Evolutionary conservation across 2,329 filamentous ascomycete genomes (phyloP).

Genomic region (Plectosphaerella sp.): DNA sequence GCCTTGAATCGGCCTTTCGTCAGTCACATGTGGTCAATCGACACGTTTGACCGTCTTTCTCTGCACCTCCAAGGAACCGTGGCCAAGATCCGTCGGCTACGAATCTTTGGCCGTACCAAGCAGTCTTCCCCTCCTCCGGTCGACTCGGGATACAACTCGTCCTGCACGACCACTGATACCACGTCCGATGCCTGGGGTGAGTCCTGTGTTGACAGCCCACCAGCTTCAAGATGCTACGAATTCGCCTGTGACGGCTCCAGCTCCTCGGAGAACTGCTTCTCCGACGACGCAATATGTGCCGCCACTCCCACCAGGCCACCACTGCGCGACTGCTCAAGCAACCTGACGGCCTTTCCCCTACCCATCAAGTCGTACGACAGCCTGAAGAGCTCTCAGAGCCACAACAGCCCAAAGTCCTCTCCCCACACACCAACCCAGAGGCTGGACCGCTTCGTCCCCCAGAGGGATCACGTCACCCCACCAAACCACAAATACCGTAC

Average conservation of each 20-base stretch:
- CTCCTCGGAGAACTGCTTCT: background rate
- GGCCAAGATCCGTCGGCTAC: background rate
- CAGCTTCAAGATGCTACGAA: background rate
- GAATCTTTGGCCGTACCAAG: too few relatives aligned
- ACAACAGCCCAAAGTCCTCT: background rate
- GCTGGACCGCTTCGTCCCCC: slow-evolving; percentile 49
- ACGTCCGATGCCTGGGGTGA: background rate
- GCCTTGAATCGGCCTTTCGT: too few relatives aligned
- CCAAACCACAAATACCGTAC: slow-evolving; percentile 32
- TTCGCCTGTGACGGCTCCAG: slow-evolving; percentile 8
- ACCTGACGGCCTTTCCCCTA: background rate
- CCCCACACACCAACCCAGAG: background rate
- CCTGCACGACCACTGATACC: slow-evolving; percentile 4
- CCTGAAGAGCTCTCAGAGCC: background rate
- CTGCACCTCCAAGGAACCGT: background rate
- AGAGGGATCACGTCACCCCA: slow-evolving; percentile 25
- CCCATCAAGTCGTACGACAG: background rate
- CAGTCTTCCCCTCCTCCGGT: background rate
- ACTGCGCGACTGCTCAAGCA: background rate
- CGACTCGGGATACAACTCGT: slow-evolving; percentile 13
- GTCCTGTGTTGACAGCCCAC: background rate
- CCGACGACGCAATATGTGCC: background rate
- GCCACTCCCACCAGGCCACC: background rate
- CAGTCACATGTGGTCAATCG: too few relatives aligned
- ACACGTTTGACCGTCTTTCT: too few relatives aligned